phyloP scores from a whole-genome alignment of 2,329 filamentous ascomycete genomes.

The Alternaria sp. region DNA sequence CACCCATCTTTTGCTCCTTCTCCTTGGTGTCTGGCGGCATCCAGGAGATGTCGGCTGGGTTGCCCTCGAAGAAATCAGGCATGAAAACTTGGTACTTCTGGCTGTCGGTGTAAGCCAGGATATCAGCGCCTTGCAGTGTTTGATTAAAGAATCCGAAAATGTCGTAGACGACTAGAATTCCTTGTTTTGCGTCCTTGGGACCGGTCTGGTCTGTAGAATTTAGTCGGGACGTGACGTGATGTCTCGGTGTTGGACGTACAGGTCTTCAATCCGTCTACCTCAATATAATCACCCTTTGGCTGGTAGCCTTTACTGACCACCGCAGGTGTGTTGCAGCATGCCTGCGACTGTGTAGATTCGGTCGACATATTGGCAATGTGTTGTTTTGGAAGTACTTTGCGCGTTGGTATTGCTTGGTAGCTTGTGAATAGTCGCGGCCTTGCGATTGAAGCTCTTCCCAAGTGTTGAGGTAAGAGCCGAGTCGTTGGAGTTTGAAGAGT shows the following conservation, averaged over 20 bases:
- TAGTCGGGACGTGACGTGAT: not conserved
- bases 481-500: conserved; percentile 15
- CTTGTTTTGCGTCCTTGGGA: conserved; percentile 63
- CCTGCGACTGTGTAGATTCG: conserved; percentile 49
- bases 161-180: conserved; percentile 67
- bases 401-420: not conserved
- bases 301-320: conserved; percentile 62
- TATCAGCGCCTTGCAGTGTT: conserved; percentile 70
- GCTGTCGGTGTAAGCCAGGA: conserved; percentile 67
- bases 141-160: conserved; percentile 72
- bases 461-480: not conserved
- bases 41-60: conserved; percentile 70
- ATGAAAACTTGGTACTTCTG: conserved; percentile 85
- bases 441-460: conserved; percentile 23
- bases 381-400: conserved; percentile 9
- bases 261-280: conserved; percentile 69
- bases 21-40: conserved; percentile 69
- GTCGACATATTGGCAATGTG: conserved; percentile 43
- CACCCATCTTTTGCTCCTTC: conserved; percentile 66
- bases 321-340: conserved; percentile 61
- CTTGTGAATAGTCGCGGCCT: not conserved
- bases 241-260: conserved; percentile 51
- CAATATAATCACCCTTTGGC: conserved; percentile 67
- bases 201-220: conserved; percentile 62
- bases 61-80: conserved; percentile 88